Evolutionary conservation across 2,329 filamentous ascomycete genomes (phyloP).

Genomic region (Fusarium sp.): DNA sequence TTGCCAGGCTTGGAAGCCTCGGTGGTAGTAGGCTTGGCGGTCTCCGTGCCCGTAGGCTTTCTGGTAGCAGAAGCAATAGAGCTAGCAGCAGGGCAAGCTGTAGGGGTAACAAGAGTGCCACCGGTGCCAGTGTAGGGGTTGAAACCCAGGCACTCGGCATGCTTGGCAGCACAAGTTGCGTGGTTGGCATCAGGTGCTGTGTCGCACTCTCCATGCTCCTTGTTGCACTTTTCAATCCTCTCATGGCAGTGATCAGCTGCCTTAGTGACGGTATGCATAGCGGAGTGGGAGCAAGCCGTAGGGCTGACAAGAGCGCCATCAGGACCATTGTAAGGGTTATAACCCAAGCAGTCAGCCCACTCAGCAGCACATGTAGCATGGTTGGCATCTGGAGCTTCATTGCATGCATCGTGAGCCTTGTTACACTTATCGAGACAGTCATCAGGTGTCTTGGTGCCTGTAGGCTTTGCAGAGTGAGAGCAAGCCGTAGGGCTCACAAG

Average conservation of each 20-base stretch:
- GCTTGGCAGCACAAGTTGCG: conserved; percentile 10
- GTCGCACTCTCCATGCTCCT: neutral
- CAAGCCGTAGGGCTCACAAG: conserved; percentile 12
- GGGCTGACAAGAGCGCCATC: neutral
- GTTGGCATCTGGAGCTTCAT: conserved; percentile 1
- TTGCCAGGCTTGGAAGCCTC: neutral
- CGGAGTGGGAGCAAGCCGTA: neutral
- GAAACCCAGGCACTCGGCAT: conserved; percentile 2
- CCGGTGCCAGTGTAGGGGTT: conserved; percentile 5
- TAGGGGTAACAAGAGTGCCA: neutral
- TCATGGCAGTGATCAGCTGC: too few relatives aligned
- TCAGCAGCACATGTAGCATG: conserved; percentile 12
- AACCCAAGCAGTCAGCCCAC: conserved; percentile 1
- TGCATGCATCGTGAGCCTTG: neutral
- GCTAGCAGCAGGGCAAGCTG: neutral
- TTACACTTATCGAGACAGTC: conserved; percentile 5
- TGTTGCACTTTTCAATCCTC: neutral
- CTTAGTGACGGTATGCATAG: neutral
- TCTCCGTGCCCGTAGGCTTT: neutral
- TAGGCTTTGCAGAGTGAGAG: conserved; percentile 5
- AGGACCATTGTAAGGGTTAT: conserved; percentile 7
- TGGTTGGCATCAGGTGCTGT: conserved; percentile 13
- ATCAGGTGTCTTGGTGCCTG: neutral
- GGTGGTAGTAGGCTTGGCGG: neutral
- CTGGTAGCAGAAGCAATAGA: neutral